Conservation (phyloP, 1,284 basidiomycete genomes). For the Ustilago trichophora region DNA sequence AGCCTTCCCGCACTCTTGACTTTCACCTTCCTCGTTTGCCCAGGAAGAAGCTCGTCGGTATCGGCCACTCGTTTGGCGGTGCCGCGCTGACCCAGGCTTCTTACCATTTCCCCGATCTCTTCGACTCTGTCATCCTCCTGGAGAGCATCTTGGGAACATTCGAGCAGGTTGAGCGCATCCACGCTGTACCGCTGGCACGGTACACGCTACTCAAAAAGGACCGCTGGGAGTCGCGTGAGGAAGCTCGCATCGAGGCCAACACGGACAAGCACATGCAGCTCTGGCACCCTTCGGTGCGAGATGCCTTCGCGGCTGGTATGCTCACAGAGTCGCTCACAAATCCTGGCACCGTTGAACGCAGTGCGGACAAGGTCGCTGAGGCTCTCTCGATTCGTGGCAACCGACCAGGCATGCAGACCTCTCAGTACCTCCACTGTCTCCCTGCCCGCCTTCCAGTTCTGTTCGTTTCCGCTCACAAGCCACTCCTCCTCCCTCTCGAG, state of each 20-base stretch:
- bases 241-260: slow-evolving; percentile 31
- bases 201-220: slow-evolving; percentile 44
- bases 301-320: slow-evolving; percentile 39
- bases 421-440: slow-evolving; percentile 38
- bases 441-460: slow-evolving; percentile 30
- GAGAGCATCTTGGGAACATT: slow-evolving; percentile 34
- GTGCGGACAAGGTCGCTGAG: slow-evolving; percentile 42
- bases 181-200: slow-evolving; percentile 38
- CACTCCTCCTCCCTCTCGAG: slow-evolving; percentile 31
- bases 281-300: slow-evolving; percentile 35
- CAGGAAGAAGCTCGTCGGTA: slow-evolving; percentile 38
- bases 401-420: slow-evolving; percentile 36
- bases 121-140: slow-evolving; percentile 35
- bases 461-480: slow-evolving; percentile 43
- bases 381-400: slow-evolving; percentile 37
- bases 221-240: slow-evolving; percentile 29
- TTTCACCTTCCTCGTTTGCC: slow-evolving; percentile 43
- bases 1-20: slow-evolving; percentile 34
- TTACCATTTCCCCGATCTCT: slow-evolving; percentile 38
- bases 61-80: slow-evolving; percentile 46
- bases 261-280: slow-evolving; percentile 35
- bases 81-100: slow-evolving; percentile 31
- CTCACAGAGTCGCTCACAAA: slow-evolving; percentile 25
- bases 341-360: slow-evolving; percentile 39
- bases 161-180: slow-evolving; percentile 24